Evolutionary conservation across 495 filamentous ascomycete species (phyloP), one percentile per base, ranked within the genome.

Genomic region (Talaromyces proteolyticus): DNA sequence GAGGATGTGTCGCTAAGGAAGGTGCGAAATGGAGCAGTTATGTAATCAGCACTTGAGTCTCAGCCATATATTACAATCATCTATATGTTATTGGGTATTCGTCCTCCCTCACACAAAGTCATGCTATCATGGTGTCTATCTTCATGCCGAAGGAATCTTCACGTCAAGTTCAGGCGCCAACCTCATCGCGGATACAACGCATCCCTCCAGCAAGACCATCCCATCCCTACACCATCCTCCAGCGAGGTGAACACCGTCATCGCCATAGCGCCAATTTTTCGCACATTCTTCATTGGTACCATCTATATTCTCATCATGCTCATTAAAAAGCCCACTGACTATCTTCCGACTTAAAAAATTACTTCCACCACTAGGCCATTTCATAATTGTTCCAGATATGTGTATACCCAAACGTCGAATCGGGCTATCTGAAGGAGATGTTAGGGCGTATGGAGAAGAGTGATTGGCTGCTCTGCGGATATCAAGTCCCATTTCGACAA

Each of bases 221-320:
- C 80, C 80, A 65, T 84, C 80, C 79, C 80, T 82, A 51, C 79
- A 81, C 80, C 79, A 84, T 0, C 74, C 72, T 16, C 80, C 80
- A 6, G 68, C 72, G 20, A 82, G 53, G 59, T 65, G 81, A 6
- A 82, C 71, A 12, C 67, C 63, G 1, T 59, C 65, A 29, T 76
- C 68, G 0, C 78, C 78, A 53, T 79, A 80, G 7, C 56, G 66
- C 76, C 76, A 79, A 19, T 29, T 17, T 10, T 18, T 12, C 26
- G 25, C 16, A 39, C 44, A 44, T 38, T 48, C 37, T n/a, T 49
- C 36, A 6, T 50, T 45, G 2, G 42, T 18, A 47, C 18, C 10
- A 34, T 34, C 29, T 34, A 10, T 8, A 2, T 49, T 40, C 34
- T 25, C 46, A 1, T 18, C 44, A 42, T 57, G 8, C 11, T 17